Evolutionary conservation across 2,329 filamentous ascomycete species (phyloP), one percentile per base, ranked within the genome.

Genomic region (Bretziella fagacearum): DNA sequence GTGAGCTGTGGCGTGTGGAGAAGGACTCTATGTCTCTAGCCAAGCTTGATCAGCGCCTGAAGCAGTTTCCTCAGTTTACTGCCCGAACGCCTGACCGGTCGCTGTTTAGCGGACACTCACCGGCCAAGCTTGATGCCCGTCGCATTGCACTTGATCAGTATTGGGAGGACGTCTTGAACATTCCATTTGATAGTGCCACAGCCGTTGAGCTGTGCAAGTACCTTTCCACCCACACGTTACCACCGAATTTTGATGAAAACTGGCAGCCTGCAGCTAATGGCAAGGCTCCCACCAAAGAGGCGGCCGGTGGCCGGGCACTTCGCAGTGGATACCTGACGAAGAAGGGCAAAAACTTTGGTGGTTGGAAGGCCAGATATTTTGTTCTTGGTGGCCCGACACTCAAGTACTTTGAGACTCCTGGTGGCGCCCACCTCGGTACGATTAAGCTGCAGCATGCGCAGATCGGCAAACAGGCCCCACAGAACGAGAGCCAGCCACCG

Each of bases 311-410:
- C 3, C 75, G 78, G 42, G 77, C 81, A 6, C 70, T 79, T 50
- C 85, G 84, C 57, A 87, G 79, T 58, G 91, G 91, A 6, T 98
- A 96, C 61, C 66, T 98, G 43, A 96, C 91, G 2, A 98, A 98
- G 66, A 77, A 84, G 55, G 91, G 91, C 42, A 98, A 98, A 69
- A 96, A 96, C 57, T 98, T 98, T 64, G 91, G 91, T 44, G 91
- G 91, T 42, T 98, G 91, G 91, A 98, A 98, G 63, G 87, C 86
- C 8, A 65, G 75, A 27, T 78, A 75, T 57, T 79, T 79, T 56
- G 63, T 75, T 18, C 65, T 77, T 10, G 71, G 76, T 45, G 71
- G 73, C 0, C 71, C 72, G n/a, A 62, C 67, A 6, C 57, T 98
- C 56, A 86, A 82, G 56, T 98, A 98, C 60, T 96, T 84, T 56